phyloP scores from a whole-genome alignment of 129 eudicot species.

The Oenanthe sinensis region DNA sequence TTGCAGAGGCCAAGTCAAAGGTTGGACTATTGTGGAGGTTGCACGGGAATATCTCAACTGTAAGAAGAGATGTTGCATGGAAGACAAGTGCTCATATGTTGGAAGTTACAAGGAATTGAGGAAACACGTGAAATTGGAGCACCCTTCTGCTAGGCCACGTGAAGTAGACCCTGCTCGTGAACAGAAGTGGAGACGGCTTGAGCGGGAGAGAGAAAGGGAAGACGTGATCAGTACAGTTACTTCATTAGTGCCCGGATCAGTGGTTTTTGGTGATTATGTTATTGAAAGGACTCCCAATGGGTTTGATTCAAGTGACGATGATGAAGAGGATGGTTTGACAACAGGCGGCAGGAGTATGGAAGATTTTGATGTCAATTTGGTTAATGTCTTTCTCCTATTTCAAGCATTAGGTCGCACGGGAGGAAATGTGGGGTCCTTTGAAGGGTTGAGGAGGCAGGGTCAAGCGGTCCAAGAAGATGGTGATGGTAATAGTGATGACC shows the following conservation, averaged over 20 bases:
- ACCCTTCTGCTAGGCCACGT: constrained; percentile 36
- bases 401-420: constrained; percentile 21
- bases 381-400: constrained; percentile 28
- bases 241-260: constrained; percentile 36
- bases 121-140: constrained; percentile 32
- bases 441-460: constrained; percentile 31
- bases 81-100: constrained; percentile 29
- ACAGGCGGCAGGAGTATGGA: constrained; percentile 14
- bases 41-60: constrained; percentile 32
- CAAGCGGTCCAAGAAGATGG: constrained; percentile 14
- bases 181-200: constrained; percentile 42
- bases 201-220: constrained; percentile 30
- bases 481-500: constrained; percentile 15
- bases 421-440: constrained; percentile 27
- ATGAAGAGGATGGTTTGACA: constrained; percentile 10
- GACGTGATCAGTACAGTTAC: constrained; percentile 42
- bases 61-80: constrained; percentile 33
- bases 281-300: constrained; percentile 22
- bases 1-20: constrained; percentile 48
- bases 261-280: constrained; percentile 45
- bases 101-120: constrained; percentile 32
- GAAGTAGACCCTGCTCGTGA: constrained; percentile 39
- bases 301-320: constrained; percentile 7
- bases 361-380: constrained; percentile 22
- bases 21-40: constrained; percentile 40